Conservation (phyloP, 169 alveolate species). For the Neospora caninum region DNA sequence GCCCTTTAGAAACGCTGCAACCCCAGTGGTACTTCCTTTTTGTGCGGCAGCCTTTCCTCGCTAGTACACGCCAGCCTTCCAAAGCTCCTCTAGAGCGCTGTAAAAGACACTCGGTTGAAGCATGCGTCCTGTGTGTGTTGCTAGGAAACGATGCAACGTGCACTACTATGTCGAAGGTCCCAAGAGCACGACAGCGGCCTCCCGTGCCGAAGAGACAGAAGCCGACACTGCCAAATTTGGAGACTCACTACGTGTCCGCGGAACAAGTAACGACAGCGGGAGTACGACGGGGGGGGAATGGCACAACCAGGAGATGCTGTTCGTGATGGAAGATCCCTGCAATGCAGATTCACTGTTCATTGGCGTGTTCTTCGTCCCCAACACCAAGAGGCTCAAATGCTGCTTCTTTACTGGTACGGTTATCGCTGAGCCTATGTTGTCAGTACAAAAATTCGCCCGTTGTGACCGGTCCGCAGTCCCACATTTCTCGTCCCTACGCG, state of each 20-base stretch:
- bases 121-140: too few relatives aligned
- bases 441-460: neutral
- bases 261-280: neutral
- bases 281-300: neutral
- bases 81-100: too few relatives aligned
- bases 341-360: neutral
- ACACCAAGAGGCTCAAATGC: neutral
- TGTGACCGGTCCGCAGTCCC: neutral
- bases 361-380: neutral
- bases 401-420: constrained; percentile 17
- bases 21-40: too few relatives aligned
- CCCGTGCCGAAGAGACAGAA: neutral
- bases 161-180: neutral
- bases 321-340: constrained; percentile 17
- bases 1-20: too few relatives aligned
- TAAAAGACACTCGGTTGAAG: too few relatives aligned
- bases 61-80: too few relatives aligned
- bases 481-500: too few relatives aligned
- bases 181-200: neutral
- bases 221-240: neutral
- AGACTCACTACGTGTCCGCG: too few relatives aligned
- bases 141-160: neutral
- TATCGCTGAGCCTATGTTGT: neutral
- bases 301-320: constrained; percentile 2
- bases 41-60: too few relatives aligned